Conservation (phyloP, 73 alveolate species). For the Paramecium tetraurelia region DNA sequence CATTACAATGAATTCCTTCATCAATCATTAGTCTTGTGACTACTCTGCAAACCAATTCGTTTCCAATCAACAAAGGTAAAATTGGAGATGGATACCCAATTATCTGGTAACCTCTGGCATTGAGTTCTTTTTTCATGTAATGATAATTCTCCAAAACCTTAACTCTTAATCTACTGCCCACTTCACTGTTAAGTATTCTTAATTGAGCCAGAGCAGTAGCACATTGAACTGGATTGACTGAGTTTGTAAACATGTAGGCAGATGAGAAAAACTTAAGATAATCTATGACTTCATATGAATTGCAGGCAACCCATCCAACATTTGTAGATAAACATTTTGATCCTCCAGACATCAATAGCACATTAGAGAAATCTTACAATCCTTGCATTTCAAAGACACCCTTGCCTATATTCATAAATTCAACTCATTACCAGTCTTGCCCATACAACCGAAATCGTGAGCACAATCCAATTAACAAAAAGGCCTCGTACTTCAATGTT, state of each 20-base stretch:
- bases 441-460: conserved; percentile 66
- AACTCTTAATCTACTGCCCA: conserved; percentile 41
- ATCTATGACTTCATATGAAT: conserved; percentile 51
- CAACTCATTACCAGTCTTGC: neutral
- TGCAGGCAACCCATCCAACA: conserved; percentile 58
- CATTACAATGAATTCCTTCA: conserved; percentile 61
- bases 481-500: conserved; percentile 57
- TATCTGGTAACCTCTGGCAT: conserved; percentile 36
- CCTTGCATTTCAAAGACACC: conserved; percentile 61
- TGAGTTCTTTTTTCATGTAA: conserved; percentile 48
- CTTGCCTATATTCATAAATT: neutral
- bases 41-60: conserved; percentile 57
- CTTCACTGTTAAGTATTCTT: conserved; percentile 53
- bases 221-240: conserved; percentile 60
- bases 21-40: conserved; percentile 63
- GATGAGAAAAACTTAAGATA: conserved; percentile 53
- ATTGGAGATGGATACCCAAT: conserved; percentile 62
- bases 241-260: conserved; percentile 60
- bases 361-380: conserved; percentile 52
- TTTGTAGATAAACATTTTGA: conserved; percentile 63
- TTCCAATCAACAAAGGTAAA: conserved; percentile 46
- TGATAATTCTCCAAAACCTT: conserved; percentile 54
- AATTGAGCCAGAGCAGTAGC: conserved; percentile 61
- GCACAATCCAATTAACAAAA: conserved; percentile 61
- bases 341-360: conserved; percentile 62